Conservation (phyloP, 1,139 yeast species). For the Taphrina communis region DNA sequence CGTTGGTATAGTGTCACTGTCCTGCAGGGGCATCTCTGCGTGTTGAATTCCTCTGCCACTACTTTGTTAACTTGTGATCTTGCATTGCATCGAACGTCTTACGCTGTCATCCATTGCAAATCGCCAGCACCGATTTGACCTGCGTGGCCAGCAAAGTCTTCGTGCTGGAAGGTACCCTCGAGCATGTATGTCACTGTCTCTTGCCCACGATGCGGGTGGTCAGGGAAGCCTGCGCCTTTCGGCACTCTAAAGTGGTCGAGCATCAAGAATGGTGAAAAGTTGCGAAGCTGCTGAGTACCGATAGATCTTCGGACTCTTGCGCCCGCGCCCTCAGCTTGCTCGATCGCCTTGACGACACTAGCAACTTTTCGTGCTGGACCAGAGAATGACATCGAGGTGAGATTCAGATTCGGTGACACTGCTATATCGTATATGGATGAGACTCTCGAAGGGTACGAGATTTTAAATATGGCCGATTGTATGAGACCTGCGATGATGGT, state of each 20-base stretch:
- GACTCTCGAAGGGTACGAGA: background rate
- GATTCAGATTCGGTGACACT: background rate
- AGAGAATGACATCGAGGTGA: slow-evolving; percentile 14
- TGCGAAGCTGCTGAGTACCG: slow-evolving; percentile 69
- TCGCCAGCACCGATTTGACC: slow-evolving; percentile 86
- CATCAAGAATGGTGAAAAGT: slow-evolving; percentile 83
- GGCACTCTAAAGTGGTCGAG: slow-evolving; percentile 74
- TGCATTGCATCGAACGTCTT: background rate
- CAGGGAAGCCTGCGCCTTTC: slow-evolving; percentile 82
- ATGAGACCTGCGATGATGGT: slow-evolving; percentile 4
- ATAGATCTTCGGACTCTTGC: slow-evolving; percentile 83
- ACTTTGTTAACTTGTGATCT: slow-evolving; percentile 56
- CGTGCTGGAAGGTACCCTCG: slow-evolving; percentile 83
- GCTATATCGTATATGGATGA: background rate
- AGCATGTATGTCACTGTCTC: slow-evolving; percentile 81
- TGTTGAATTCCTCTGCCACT: slow-evolving; percentile 69
- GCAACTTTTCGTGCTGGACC: slow-evolving; percentile 59
- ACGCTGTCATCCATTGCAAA: slow-evolving; percentile 90
- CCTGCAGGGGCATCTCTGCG: slow-evolving; percentile 47
- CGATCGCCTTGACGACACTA: slow-evolving; percentile 67
- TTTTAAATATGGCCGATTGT: background rate
- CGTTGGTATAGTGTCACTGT: slow-evolving; percentile 55
- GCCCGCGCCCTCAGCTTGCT: slow-evolving; percentile 87
- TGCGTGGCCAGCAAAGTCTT: slow-evolving; percentile 83
- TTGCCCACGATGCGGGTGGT: slow-evolving; percentile 92